These are phyloP conservation scores for Mortierella sp. DNA, from an alignment of 371 early-diverging fungal species.

Conservation along the genomic window DNA sequence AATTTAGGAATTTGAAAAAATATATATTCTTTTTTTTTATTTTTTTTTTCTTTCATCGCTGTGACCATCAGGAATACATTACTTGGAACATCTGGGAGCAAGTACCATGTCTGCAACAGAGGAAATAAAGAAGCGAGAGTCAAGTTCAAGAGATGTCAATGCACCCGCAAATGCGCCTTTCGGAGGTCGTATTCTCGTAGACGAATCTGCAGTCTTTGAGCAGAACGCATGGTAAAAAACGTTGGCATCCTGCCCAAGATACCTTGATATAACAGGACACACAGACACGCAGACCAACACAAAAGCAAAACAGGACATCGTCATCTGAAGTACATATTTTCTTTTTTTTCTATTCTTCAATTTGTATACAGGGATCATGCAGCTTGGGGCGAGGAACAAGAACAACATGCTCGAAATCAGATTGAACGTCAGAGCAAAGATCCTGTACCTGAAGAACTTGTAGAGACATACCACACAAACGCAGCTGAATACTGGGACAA, in stretches of 20 bases:
- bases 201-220: constrained; percentile 75
- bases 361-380: constrained; percentile 78
- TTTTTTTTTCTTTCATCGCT: background rate
- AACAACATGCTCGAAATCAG: constrained; percentile 54
- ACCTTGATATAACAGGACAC: too few relatives aligned
- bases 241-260: background rate
- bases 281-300: background rate
- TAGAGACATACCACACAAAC: constrained; percentile 51
- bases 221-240: constrained; percentile 82
- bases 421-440: constrained; percentile 37
- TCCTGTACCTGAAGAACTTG: constrained; percentile 36
- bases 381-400: constrained; percentile 83
- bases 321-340: background rate
- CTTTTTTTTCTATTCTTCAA: background rate
- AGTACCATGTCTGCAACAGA: constrained; percentile 1
- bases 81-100: background rate
- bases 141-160: constrained; percentile 54
- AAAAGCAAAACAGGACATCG: background rate
- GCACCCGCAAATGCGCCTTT: constrained; percentile 58
- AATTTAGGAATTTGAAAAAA: background rate
- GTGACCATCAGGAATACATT: background rate
- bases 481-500: constrained; percentile 69
- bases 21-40: background rate
- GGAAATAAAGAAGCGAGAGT: constrained; percentile 37
- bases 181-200: constrained; percentile 72